Conservation (phyloP, 202 grass and related monocot species). For the Setaria viridis region DNA sequence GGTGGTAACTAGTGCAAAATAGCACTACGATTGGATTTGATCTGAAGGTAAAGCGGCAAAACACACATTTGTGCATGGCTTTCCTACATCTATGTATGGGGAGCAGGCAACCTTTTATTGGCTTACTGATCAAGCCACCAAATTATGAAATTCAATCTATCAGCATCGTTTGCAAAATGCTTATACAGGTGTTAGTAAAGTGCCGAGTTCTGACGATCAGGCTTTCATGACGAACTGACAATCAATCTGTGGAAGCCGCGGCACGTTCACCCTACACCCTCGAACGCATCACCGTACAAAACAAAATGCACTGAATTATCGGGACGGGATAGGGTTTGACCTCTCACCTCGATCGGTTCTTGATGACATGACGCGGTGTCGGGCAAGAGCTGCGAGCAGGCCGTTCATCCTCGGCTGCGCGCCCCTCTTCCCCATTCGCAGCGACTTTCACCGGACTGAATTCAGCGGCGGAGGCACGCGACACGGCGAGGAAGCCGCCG, state of each 20-base stretch:
- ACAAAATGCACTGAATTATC: neutral
- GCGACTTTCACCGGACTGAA: neutral
- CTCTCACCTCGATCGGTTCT: slow-evolving; percentile 5
- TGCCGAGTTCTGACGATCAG: neutral
- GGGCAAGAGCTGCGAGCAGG: neutral
- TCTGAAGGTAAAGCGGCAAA: slow-evolving; percentile 39
- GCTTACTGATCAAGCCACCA: slow-evolving; percentile 38
- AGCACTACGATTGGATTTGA: slow-evolving; percentile 21
- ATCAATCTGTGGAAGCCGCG: neutral
- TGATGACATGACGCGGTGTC: neutral
- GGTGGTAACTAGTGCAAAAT: slow-evolving; percentile 18
- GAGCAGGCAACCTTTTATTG: slow-evolving; percentile 39
- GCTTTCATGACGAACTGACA: neutral
- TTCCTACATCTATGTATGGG: neutral
- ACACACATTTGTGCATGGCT: slow-evolving; percentile 7
- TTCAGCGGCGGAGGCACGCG: neutral
- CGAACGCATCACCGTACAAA: neutral
- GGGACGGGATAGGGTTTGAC: neutral
- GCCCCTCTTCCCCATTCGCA: neutral
- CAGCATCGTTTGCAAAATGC: slow-evolving; percentile 6
- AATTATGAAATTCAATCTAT: slow-evolving; percentile 23
- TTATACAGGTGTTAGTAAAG: neutral
- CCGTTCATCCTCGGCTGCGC: neutral
- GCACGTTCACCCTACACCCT: too few species aligned
- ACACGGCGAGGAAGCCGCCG: neutral